A percentile compares a stretch with the other conserved stretches of the same genome.
These are phyloP conservation scores for Albugo candida DNA, from an alignment of 352 stramenopile genomes.

Conservation along the genomic window DNA sequence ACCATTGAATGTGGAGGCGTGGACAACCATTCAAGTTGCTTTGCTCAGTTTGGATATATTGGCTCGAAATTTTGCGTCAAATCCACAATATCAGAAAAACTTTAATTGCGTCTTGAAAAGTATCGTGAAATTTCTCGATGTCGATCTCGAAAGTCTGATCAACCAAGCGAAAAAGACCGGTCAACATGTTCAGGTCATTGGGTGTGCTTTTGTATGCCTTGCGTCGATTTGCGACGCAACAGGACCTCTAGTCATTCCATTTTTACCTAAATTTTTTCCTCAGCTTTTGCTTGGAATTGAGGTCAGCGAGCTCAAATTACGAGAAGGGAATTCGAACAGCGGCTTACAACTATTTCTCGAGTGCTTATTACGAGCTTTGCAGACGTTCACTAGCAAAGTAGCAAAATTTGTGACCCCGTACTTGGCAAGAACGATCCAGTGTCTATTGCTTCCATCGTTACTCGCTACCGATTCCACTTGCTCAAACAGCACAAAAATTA, in stretches of 20 bases:
- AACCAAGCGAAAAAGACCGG: slow-evolving; percentile 9
- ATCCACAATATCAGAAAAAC: slow-evolving; percentile 28
- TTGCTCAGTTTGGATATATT: slow-evolving; percentile 71
- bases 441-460: slow-evolving; percentile 31
- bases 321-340: slow-evolving; percentile 8
- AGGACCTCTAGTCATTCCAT: slow-evolving; percentile 52
- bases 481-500: background rate
- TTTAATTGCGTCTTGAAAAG: slow-evolving; percentile 57
- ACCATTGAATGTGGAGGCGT: too few species aligned
- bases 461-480: slow-evolving; percentile 8
- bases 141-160: slow-evolving; percentile 24
- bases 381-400: slow-evolving; percentile 72
- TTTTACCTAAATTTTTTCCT: slow-evolving; percentile 68
- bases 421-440: slow-evolving; percentile 34
- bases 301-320: slow-evolving; percentile 7
- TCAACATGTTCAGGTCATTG: slow-evolving; percentile 36
- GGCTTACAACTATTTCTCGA: slow-evolving; percentile 38
- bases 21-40: slow-evolving; percentile 53
- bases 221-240: slow-evolving; percentile 54
- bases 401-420: slow-evolving; percentile 66
- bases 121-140: slow-evolving; percentile 50
- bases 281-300: slow-evolving; percentile 41
- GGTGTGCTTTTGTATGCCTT: slow-evolving; percentile 62
- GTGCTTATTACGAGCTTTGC: slow-evolving; percentile 47
- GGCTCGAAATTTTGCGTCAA: slow-evolving; percentile 46